phyloP scores from a whole-genome alignment of 768 basidiomycete genomes.

The Lactarius akahatsu region DNA sequence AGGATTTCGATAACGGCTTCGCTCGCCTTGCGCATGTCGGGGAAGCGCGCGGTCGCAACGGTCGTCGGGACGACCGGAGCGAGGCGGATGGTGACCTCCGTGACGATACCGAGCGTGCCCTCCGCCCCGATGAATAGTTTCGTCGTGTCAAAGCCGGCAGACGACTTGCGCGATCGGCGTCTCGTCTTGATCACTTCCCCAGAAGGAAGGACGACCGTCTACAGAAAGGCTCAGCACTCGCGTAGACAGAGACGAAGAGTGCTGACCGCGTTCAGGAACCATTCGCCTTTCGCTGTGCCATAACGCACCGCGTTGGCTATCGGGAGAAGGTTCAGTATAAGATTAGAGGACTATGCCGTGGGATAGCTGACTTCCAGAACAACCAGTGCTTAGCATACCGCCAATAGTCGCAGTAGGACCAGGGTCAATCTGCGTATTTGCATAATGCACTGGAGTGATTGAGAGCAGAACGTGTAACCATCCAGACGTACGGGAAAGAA shows the following conservation, averaged over 20 bases:
- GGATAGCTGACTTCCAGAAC: slow-evolving; percentile 65
- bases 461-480: background rate
- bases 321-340: background rate
- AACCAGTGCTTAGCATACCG: slow-evolving; percentile 85
- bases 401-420: slow-evolving; percentile 81
- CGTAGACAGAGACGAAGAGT: slow-evolving; percentile 11
- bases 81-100: slow-evolving; percentile 83
- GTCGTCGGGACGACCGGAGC: slow-evolving; percentile 80
- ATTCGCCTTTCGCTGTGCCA: slow-evolving; percentile 86
- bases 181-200: slow-evolving; percentile 92
- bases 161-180: slow-evolving; percentile 72
- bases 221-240: slow-evolving; percentile 5
- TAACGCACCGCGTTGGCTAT: slow-evolving; percentile 79
- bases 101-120: slow-evolving; percentile 83
- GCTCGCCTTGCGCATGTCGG: slow-evolving; percentile 69
- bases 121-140: slow-evolving; percentile 86
- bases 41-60: slow-evolving; percentile 82
- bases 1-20: slow-evolving; percentile 72
- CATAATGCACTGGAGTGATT: background rate
- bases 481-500: slow-evolving; percentile 70
- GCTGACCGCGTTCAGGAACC: slow-evolving; percentile 81
- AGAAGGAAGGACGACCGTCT: slow-evolving; percentile 88
- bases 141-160: slow-evolving; percentile 83
- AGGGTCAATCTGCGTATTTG: slow-evolving; percentile 58
- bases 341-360: background rate